phyloP scores from a whole-genome alignment of 208 protist species.

The Leptomonas pyrrhocoris region DNA sequence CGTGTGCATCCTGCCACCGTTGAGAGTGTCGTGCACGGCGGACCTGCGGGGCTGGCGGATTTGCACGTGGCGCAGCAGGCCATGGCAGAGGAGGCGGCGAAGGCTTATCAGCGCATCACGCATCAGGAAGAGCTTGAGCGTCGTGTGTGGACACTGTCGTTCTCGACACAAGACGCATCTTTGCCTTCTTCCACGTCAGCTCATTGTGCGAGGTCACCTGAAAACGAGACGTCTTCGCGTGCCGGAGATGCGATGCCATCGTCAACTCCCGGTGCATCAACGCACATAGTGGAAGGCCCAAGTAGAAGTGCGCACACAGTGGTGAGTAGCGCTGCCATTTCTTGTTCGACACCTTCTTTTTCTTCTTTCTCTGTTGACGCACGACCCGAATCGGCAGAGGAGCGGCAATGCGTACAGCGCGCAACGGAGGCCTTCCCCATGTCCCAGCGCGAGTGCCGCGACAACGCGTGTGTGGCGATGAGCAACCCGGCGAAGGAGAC shows the following conservation, averaged over 20 bases:
- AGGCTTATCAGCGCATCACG: neutral
- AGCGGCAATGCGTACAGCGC: neutral
- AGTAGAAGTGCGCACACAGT: too few relatives aligned
- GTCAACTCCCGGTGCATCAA: too few relatives aligned
- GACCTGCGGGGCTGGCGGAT: neutral
- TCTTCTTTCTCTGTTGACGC: too few relatives aligned
- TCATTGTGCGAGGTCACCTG: neutral
- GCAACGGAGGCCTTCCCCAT: neutral
- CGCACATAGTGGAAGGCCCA: too few relatives aligned
- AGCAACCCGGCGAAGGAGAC: too few relatives aligned
- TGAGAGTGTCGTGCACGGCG: neutral
- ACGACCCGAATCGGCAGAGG: neutral
- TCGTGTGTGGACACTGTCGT: neutral
- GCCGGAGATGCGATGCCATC: too few relatives aligned
- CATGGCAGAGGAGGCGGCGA: neutral
- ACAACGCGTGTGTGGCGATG: neutral
- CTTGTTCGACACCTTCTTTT: too few relatives aligned
- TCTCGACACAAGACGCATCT: neutral
- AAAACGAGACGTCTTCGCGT: neutral
- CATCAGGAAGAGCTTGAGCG: constrained; percentile 13
- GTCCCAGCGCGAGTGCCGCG: neutral
- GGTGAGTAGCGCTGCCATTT: too few relatives aligned
- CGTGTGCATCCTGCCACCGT: neutral
- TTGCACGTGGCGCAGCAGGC: neutral
- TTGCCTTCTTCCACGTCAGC: neutral